Evolutionary conservation across 768 basidiomycete genomes (phyloP).

Genomic region (Russula vinacea): DNA sequence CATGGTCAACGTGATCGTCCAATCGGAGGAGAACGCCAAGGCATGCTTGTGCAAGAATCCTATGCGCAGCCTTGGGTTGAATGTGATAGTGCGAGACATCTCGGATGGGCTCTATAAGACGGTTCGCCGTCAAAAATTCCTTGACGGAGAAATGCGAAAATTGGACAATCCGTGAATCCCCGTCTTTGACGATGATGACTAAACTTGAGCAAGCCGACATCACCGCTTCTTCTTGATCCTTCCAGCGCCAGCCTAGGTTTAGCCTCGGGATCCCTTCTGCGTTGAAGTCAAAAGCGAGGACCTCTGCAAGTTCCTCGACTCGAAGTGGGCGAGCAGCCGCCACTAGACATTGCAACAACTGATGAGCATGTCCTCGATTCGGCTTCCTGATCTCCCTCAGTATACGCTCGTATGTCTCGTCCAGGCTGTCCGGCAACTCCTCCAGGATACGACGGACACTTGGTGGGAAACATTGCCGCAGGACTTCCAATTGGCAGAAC

Average conservation of each 20-base stretch:
- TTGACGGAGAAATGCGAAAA: conserved; percentile 6
- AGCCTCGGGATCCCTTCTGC: not conserved
- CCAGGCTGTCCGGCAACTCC: not conserved
- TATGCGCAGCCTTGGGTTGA: not conserved
- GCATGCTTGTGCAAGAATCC: conserved; percentile 1
- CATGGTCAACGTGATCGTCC: not conserved
- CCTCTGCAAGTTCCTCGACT: conserved; percentile 1
- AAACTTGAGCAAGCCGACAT: not conserved
- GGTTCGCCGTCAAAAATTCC: not conserved
- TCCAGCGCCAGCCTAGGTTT: not conserved
- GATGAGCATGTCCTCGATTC: not conserved
- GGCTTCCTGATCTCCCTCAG: not conserved
- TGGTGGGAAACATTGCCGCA: not conserved
- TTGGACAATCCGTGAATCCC: not conserved
- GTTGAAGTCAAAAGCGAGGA: not conserved
- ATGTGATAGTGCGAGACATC: conserved; percentile 3
- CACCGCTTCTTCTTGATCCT: conserved; percentile 3
- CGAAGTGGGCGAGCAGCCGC: not conserved
- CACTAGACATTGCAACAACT: conserved; percentile 6
- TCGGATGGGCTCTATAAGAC: not conserved
- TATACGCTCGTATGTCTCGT: conserved; percentile 13
- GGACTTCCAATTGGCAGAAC: not conserved
- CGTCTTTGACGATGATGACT: not conserved
- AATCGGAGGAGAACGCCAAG: not conserved
- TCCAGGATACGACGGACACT: conserved; percentile 2